Conservation (phyloP, 345 rosid species). For the Dovyalis caffra region DNA sequence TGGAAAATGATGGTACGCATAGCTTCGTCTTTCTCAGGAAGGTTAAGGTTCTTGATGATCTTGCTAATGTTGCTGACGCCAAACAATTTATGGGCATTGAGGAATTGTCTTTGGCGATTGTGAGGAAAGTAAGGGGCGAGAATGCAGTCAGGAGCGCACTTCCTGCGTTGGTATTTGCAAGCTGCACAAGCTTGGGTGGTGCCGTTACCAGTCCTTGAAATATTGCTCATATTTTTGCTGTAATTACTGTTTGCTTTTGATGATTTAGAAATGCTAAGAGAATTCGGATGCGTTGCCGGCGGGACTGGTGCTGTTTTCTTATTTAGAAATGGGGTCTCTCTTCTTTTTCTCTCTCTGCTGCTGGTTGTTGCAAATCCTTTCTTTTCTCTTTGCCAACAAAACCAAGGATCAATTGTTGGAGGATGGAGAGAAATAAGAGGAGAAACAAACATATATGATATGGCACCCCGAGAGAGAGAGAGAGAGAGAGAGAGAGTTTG, state of each 20-base stretch:
- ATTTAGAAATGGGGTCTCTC: background rate
- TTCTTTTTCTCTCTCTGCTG: conserved; percentile 9
- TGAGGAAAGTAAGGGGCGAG: conserved; percentile 97
- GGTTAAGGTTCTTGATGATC: conserved; percentile 64
- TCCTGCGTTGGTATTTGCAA: conserved; percentile 92
- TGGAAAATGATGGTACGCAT: conserved; percentile 85
- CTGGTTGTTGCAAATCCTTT: conserved; percentile 10
- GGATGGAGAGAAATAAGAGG: conserved; percentile 27
- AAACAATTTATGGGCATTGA: conserved; percentile 86
- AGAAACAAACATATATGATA: conserved; percentile 9
- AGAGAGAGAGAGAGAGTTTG: background rate
- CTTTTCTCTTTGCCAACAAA: conserved; percentile 11
- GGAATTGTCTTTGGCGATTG: conserved; percentile 78
- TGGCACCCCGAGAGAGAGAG: no score
- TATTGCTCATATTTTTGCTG: conserved; percentile 2
- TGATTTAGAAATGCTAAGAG: background rate
- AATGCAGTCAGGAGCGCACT: conserved; percentile 89
- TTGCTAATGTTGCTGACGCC: conserved; percentile 90
- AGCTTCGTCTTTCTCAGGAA: conserved; percentile 70
- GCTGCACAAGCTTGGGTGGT: conserved; percentile 72
- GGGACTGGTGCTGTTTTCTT: conserved; percentile 17
- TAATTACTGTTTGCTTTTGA: conserved; percentile 1
- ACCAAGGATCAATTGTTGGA: conserved; percentile 8
- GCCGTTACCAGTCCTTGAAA: conserved; percentile 19
- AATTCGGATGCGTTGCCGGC: conserved; percentile 26